phyloP scores from a whole-genome alignment of 495 filamentous ascomycete genomes.

The Neurospora intermedia region DNA sequence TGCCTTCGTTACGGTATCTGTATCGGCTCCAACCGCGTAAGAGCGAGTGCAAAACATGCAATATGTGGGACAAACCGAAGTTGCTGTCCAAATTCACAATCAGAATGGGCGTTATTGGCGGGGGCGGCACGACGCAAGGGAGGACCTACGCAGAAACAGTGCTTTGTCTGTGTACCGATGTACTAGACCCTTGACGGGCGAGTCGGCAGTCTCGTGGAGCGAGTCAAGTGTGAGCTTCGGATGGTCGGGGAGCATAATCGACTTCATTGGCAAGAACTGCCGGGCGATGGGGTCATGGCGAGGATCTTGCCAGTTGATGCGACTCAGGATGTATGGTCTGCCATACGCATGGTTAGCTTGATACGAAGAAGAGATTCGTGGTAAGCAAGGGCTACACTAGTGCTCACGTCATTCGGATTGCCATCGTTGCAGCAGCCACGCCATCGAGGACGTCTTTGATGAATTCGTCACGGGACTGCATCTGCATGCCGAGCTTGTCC shows the following conservation, averaged over 20 bases:
- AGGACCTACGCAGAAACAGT: slow-evolving; percentile 43
- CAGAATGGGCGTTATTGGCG: background rate
- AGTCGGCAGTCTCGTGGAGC: slow-evolving; percentile 39
- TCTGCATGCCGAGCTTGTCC: slow-evolving; percentile 14
- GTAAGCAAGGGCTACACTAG: background rate
- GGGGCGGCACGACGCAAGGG: background rate
- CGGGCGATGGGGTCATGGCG: slow-evolving; percentile 42
- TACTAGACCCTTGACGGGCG: slow-evolving; percentile 38
- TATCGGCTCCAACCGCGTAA: slow-evolving; percentile 42
- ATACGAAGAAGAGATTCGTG: background rate
- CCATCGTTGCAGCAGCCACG: slow-evolving; percentile 40
- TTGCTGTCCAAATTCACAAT: slow-evolving; percentile 20
- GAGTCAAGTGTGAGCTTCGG: slow-evolving; percentile 31
- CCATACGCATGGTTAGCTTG: slow-evolving; percentile 1
- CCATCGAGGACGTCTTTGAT: slow-evolving; percentile 41
- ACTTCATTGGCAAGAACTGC: slow-evolving; percentile 44
- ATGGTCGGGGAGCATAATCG: slow-evolving; percentile 39
- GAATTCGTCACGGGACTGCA: slow-evolving; percentile 37
- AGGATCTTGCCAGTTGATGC: slow-evolving; percentile 44
- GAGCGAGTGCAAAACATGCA: slow-evolving; percentile 51
- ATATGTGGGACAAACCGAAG: slow-evolving; percentile 47
- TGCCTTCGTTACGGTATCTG: slow-evolving; percentile 37
- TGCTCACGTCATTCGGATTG: slow-evolving; percentile 38
- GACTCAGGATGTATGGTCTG: slow-evolving; percentile 44
- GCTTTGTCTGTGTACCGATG: slow-evolving; percentile 50